Conservation (phyloP, 495 filamentous ascomycete species). For the Neurospora sp. region DNA sequence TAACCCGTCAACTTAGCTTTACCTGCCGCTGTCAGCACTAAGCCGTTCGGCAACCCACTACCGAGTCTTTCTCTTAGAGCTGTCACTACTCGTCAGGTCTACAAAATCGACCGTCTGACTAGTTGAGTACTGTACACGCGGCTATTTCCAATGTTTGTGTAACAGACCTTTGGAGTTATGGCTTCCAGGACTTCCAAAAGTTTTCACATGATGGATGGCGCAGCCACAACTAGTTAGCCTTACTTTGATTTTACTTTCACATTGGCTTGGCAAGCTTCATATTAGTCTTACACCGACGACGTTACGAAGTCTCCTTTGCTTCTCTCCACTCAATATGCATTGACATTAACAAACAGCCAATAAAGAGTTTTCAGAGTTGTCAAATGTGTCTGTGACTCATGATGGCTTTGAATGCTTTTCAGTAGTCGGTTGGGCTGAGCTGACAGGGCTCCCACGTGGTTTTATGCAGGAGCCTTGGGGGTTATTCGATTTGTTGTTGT, state of each 20-base stretch:
- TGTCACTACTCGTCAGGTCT: no score
- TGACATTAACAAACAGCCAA: neutral
- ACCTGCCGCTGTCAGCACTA: neutral
- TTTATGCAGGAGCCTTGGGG: neutral
- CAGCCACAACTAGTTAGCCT: neutral
- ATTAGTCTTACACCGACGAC: neutral
- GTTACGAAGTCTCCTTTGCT: neutral
- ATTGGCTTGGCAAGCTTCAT: neutral
- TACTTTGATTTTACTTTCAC: neutral
- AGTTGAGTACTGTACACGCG: neutral
- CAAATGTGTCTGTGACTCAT: neutral
- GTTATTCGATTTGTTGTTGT: neutral
- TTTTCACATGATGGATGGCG: neutral
- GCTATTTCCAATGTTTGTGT: neutral
- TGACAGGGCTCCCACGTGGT: neutral
- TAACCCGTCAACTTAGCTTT: neutral
- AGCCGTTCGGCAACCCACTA: neutral
- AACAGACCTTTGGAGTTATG: neutral
- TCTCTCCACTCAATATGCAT: neutral
- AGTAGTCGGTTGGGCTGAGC: neutral
- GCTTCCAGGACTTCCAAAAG: neutral
- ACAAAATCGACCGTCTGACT: no score
- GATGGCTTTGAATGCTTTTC: neutral
- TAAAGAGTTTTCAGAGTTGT: neutral
- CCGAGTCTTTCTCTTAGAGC: neutral